Conservation (phyloP, 2,329 filamentous ascomycete genomes). For the Fusarium ambrosium region DNA sequence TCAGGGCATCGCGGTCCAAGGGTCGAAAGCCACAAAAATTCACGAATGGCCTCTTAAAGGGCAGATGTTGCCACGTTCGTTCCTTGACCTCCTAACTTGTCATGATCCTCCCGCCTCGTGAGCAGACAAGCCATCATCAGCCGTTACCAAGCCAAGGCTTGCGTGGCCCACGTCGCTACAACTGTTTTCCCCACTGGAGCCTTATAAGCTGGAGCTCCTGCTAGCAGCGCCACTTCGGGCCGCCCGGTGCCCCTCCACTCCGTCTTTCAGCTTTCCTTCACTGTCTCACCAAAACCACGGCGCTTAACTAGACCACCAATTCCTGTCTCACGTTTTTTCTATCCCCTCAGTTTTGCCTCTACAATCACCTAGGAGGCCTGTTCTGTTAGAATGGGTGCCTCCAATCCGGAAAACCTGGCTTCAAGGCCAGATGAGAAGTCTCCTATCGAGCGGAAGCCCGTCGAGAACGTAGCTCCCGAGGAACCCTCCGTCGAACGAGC, state of each 20-base stretch:
- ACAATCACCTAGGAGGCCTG: background rate
- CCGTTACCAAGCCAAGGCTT: slow-evolving; percentile 23
- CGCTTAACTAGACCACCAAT: background rate
- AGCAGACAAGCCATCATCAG: slow-evolving; percentile 23
- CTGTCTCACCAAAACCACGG: background rate
- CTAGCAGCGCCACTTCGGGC: slow-evolving; percentile 40
- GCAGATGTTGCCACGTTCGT: slow-evolving; percentile 13
- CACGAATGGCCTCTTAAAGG: slow-evolving; percentile 2
- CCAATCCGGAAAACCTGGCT: slow-evolving; percentile 22
- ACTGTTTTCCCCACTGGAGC: slow-evolving; percentile 26
- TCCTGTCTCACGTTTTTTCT: background rate
- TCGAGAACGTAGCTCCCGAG: slow-evolving; percentile 19
- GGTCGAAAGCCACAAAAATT: slow-evolving; percentile 27
- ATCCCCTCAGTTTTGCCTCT: background rate
- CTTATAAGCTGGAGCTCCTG: slow-evolving; percentile 38
- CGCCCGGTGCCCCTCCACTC: slow-evolving; percentile 33
- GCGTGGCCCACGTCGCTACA: slow-evolving; percentile 7
- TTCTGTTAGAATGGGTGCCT: slow-evolving; percentile 29
- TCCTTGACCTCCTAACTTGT: slow-evolving; percentile 15
- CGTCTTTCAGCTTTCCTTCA: slow-evolving; percentile 8
- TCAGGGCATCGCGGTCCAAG: slow-evolving; percentile 32
- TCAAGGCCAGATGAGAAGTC: slow-evolving; percentile 13
- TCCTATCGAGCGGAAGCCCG: slow-evolving; percentile 24
- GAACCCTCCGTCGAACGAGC: slow-evolving; percentile 19
- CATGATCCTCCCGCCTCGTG: slow-evolving; percentile 19